Conservation (phyloP, 2,329 filamentous ascomycete species). For the Teratosphaeria viscida region DNA sequence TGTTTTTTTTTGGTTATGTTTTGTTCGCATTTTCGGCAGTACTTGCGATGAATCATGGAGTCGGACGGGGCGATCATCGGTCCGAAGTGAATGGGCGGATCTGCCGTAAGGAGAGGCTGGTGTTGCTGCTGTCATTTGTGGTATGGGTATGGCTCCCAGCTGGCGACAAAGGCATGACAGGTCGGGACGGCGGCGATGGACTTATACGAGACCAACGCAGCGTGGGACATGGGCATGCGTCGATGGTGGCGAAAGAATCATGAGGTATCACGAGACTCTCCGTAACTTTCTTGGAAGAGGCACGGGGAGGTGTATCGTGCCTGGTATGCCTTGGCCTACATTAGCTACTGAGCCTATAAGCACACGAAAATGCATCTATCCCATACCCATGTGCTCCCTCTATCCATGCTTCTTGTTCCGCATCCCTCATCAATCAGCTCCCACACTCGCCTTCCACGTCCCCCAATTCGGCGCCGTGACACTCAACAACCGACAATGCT, state of each 20-base stretch:
- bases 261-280: neutral
- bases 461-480: slow-evolving; percentile 10
- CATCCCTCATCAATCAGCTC: neutral
- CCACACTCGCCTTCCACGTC: slow-evolving; percentile 2
- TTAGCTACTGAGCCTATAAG: neutral
- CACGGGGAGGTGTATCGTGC: neutral
- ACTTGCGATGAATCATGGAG: neutral
- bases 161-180: neutral
- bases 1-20: neutral
- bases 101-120: neutral
- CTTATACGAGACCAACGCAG: neutral
- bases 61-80: neutral
- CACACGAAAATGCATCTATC: neutral
- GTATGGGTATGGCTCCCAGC: neutral
- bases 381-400: no score
- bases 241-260: neutral
- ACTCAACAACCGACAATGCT: slow-evolving; percentile 9
- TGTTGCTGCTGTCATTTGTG: neutral
- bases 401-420: neutral
- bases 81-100: neutral
- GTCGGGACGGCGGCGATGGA: neutral
- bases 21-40: neutral
- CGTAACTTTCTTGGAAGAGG: neutral
- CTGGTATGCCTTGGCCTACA: neutral
- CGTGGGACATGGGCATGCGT: neutral